Evolutionary conservation across 108 stramenopile genomes (phyloP), one percentile per base, ranked within the genome.

Genomic region (Cylindrotheca fusiformis): DNA sequence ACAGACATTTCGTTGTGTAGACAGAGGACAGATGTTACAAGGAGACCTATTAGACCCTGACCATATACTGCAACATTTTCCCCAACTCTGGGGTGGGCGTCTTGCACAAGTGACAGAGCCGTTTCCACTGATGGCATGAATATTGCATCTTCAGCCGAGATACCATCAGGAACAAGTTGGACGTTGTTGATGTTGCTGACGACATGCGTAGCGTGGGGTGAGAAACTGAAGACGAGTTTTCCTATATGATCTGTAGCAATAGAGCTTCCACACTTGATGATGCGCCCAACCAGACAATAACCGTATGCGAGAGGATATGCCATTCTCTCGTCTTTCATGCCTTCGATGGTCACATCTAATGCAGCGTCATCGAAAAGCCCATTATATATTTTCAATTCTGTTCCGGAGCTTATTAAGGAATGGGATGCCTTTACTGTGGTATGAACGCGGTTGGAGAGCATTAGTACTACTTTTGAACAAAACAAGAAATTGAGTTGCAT

Each of bases 41-140:
- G 57, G 46, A 96, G 72, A 31, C 96, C 96, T 59, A 97, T 97
- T 45, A 97, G 60, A 4, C 96, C 96, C 72, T 95, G 94, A 0
- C 96, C 96, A 63, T 77, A 91, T 4, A 97, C 91, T 20, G 81
- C 91, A 29, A 95, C 87, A 56, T 80, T 83, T 66, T 97, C 96
- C 58, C 96, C 96, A 6, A 91, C 33, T 55, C 85, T 70, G 5
- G 87, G 63, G 58, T 87, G 68, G 25, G 94, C 92, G 65, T 97
- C 96, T 57, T 97, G 96, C 0, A 95, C 91, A 17, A 97, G 63
- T 2, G 91, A 92, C 45, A 97, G 60, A 0, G 96, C 94, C 26
- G 96, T 97, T 71, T 97, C 96, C 6, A 97, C 88, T 1, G 94
- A 94, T 47, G 96, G 94, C 76, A 97, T 85, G 82, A 94, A 97